Conservation (phyloP, 73 alveolate species). For the Paramecium caudatum region DNA sequence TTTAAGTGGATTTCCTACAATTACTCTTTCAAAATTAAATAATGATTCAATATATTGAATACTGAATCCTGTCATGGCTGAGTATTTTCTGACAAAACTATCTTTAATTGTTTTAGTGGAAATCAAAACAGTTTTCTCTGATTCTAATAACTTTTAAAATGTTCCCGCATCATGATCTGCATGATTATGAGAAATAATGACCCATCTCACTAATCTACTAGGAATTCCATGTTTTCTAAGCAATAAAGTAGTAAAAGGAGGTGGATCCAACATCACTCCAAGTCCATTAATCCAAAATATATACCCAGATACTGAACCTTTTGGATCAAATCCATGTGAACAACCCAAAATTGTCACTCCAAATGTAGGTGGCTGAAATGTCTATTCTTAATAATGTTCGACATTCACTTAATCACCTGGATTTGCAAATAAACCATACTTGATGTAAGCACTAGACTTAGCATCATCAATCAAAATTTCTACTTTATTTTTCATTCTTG, state of each 20-base stretch:
- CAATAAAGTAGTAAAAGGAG: conserved; percentile 63
- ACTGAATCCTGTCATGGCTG: conserved; percentile 58
- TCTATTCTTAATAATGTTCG: conserved; percentile 17
- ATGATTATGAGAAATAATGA: conserved; percentile 67
- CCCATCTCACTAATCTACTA: conserved; percentile 33
- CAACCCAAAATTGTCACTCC: conserved; percentile 74
- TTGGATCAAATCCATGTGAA: conserved; percentile 74
- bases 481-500: conserved; percentile 58
- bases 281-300: conserved; percentile 70
- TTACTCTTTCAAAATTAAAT: conserved; percentile 59
- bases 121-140: conserved; percentile 27
- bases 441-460: conserved; percentile 57
- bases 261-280: conserved; percentile 74
- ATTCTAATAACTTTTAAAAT: conserved; percentile 63
- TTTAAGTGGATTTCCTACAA: conserved; percentile 61
- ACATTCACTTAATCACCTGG: not conserved
- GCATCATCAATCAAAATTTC: conserved; percentile 39
- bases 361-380: conserved; percentile 65
- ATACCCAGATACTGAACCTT: conserved; percentile 66
- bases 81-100: conserved; percentile 65
- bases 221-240: conserved; percentile 56
- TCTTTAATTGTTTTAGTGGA: conserved; percentile 64
- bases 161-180: conserved; percentile 79
- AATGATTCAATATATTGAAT: conserved; percentile 48
- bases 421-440: conserved; percentile 10